Conservation (phyloP, 2,329 filamentous ascomycete species). For the Arthrinium puccinioides region DNA sequence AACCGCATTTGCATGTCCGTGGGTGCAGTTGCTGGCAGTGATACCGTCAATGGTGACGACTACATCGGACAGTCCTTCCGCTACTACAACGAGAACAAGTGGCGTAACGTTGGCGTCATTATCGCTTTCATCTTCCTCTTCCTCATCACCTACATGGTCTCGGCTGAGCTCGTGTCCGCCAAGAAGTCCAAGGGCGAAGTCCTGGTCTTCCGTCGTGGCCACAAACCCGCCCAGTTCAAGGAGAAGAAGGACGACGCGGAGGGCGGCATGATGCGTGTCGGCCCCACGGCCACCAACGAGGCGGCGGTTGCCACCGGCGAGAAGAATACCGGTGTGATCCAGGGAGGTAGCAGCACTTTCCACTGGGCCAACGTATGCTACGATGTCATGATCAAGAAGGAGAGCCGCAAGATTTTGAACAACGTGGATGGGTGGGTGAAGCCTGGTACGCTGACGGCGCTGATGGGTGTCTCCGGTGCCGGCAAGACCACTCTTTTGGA, state of each 20-base stretch:
- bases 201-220: conserved; percentile 60
- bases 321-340: conserved; percentile 31
- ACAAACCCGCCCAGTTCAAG: conserved; percentile 47
- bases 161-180: conserved; percentile 56
- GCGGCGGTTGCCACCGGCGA: conserved; percentile 23
- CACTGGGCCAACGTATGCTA: conserved; percentile 78
- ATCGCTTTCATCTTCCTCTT: conserved; percentile 55
- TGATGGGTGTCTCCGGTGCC: conserved; percentile 85
- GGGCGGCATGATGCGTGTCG: conserved; percentile 35
- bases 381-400: conserved; percentile 65
- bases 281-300: conserved; percentile 32
- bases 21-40: conserved; percentile 44
- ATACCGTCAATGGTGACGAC: conserved; percentile 45
- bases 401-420: conserved; percentile 67
- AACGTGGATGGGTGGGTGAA: conserved; percentile 88
- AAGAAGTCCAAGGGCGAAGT: conserved; percentile 68
- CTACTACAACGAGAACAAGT: conserved; percentile 52
- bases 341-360: conserved; percentile 66
- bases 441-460: conserved; percentile 76
- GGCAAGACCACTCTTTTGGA: conserved; percentile 87
- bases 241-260: conserved; percentile 55
- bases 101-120: conserved; percentile 64
- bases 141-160: conserved; percentile 49
- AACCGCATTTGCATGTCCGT: conserved; percentile 49
- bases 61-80: conserved; percentile 47